A percentile compares a stretch with the other conserved stretches of the same genome.
These are phyloP conservation scores for Dendrobium nobile DNA, from an alignment of 106 monocot species.

Conservation along the genomic window DNA sequence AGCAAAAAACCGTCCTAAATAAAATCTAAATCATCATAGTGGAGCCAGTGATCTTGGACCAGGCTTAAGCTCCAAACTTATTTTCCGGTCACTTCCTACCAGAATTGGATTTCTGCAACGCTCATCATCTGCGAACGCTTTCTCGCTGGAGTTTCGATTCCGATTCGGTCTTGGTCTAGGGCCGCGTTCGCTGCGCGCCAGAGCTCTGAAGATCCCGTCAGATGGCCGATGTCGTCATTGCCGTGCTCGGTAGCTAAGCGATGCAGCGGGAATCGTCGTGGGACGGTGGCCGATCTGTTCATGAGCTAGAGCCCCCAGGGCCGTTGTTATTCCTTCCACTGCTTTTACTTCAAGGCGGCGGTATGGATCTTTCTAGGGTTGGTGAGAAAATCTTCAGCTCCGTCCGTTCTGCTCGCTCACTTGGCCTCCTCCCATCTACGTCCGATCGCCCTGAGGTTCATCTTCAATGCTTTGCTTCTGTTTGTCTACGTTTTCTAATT, in stretches of 20 bases:
- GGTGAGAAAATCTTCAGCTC: conserved; percentile 95
- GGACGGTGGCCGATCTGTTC: conserved; percentile 20
- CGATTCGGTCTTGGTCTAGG: neutral
- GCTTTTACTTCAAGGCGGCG: conserved; percentile 75
- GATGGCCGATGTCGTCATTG: conserved; percentile 5
- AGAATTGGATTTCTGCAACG: neutral
- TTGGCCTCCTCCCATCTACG: conserved; percentile 47
- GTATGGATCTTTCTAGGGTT: conserved; percentile 93
- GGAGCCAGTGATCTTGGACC: neutral
- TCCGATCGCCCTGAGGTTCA: conserved; percentile 71
- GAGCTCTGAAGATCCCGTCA: neutral
- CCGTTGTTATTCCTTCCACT: conserved; percentile 75
- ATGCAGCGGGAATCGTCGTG: conserved; percentile 34
- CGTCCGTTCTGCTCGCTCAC: conserved; percentile 79
- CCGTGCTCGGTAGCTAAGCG: conserved; percentile 20
- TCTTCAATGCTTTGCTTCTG: neutral
- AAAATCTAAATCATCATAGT: no score
- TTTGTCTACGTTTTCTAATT: neutral
- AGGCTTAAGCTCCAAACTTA: neutral
- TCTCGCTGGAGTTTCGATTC: neutral
- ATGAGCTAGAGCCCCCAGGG: conserved; percentile 42
- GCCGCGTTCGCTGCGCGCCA: neutral
- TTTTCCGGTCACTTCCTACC: neutral
- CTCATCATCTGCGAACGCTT: neutral
- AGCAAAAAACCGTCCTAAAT: no score